Evolutionary conservation across 345 rosid species (phyloP), one percentile per base, ranked within the genome.

Genomic region (Iberis pinnata): DNA sequence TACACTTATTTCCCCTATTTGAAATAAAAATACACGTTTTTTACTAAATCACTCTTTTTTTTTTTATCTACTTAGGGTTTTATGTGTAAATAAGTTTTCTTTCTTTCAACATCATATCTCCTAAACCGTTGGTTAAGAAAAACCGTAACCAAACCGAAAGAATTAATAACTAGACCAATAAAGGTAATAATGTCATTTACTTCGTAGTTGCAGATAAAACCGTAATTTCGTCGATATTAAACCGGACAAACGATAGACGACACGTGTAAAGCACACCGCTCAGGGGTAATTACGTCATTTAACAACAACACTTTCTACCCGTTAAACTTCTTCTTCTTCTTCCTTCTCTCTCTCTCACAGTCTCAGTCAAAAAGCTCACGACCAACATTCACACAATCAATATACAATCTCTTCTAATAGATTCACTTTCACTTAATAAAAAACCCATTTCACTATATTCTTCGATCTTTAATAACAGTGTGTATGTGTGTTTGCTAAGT

Each of bases 281-380:
- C 11, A n/a, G 26, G 70, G 64, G 60, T 45, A 53, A 29, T 37
- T 38, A 29, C 18, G 71, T 59, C 61, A 58, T 45, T 66, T 31
- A 0, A 7, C 0, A n/a, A 13, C 4, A 7, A 17, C 10, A 5
- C 62, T 60, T 60, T 67, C 67, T 60, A 53, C 67, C 66, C 71
- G 65, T 67, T 67, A 67, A 32, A 61, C 56, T 39, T 19, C 31
- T 36, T 9, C 14, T 25, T 40, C 41, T 22, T 22, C 20, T 18
- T 10, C 35, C 13, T 41, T 39, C 27, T 17, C 32, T 26, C 53
- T 11, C n/a, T 18, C 45, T 44, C 48, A 18, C 45, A 65, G 41
- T 22, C 25, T 45, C 33, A 48, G 63, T 29, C 65, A n/a, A n/a
- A n/a, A n/a, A n/a, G n/a, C n/a, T 67, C 55, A 16, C 58, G 53